These are phyloP conservation scores for Cytidiella melzeri DNA, from an alignment of 768 basidiomycete species.

Conservation along the genomic window DNA sequence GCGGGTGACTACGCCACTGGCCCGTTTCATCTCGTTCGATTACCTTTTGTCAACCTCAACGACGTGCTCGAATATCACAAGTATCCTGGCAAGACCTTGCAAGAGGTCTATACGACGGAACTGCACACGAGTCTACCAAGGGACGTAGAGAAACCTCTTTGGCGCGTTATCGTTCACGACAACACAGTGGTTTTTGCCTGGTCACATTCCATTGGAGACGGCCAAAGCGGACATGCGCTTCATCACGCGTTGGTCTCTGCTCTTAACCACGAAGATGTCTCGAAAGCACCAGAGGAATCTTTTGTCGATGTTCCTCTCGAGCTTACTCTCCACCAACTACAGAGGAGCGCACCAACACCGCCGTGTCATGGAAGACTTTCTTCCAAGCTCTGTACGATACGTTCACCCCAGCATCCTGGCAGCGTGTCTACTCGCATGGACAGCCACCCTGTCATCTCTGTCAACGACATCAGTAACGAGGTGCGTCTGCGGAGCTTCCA, in stretches of 20 bases:
- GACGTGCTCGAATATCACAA: background rate
- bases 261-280: background rate
- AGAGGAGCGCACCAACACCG: background rate
- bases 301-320: background rate
- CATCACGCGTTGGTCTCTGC: background rate
- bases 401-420: background rate
- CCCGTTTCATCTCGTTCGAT: slow-evolving; percentile 12
- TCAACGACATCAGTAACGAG: background rate
- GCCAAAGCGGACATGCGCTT: slow-evolving; percentile 23
- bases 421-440: background rate
- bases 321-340: background rate
- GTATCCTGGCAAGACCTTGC: background rate
- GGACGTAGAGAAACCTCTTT: slow-evolving; percentile 25
- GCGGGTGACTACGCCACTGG: slow-evolving; percentile 18
- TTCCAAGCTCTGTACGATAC: background rate
- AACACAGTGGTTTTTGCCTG: slow-evolving; percentile 28
- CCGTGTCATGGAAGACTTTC: background rate
- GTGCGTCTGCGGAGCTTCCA: background rate
- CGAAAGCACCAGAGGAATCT: background rate
- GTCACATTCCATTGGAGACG: slow-evolving; percentile 34
- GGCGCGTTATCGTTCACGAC: slow-evolving; percentile 32
- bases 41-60: background rate
- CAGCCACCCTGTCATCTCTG: background rate
- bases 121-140: slow-evolving; percentile 21
- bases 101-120: background rate